A percentile compares a stretch with the other conserved stretches of the same genome.
These are phyloP conservation scores for Closterium sp. DNA, from an alignment of 139 green algal species.

Conservation along the genomic window DNA sequence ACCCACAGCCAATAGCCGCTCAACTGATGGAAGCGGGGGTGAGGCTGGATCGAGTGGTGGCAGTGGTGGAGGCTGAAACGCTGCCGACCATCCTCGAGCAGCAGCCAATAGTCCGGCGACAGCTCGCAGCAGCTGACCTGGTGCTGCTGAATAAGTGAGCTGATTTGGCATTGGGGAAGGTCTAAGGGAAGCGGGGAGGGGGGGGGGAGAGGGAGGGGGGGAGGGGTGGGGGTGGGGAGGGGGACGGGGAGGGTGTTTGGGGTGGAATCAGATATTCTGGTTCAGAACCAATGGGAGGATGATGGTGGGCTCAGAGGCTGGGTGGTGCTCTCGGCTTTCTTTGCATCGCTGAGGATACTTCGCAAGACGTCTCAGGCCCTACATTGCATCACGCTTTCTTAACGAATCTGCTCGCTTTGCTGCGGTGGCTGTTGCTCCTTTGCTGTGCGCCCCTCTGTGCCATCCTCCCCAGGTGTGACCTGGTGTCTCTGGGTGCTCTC, in stretches of 20 bases:
- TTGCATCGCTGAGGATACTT: not conserved
- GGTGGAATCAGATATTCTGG: too few species aligned
- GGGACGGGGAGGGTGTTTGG: too few species aligned
- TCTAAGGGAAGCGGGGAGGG: not conserved
- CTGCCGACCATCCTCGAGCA: constrained; percentile 12
- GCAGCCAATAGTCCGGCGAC: constrained; percentile 1
- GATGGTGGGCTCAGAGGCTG: not conserved
- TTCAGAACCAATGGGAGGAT: too few species aligned
- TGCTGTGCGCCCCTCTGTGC: too few species aligned
- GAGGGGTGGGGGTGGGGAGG: too few species aligned
- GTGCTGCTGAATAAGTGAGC: constrained; percentile 46
- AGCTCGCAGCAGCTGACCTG: constrained; percentile 42
- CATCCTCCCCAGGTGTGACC: constrained; percentile 48
- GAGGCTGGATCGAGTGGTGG: too few species aligned
- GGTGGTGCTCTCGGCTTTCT: not conserved
- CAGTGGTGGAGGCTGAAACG: too few species aligned
- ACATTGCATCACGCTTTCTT: too few species aligned
- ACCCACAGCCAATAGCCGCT: not conserved
- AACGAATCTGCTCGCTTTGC: too few species aligned
- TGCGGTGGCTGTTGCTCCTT: too few species aligned
- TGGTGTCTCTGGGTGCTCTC: constrained; percentile 29
- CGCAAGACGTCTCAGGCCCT: too few species aligned
- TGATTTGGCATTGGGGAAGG: not conserved
- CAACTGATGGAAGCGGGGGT: not conserved
- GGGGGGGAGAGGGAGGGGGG: too few species aligned